A percentile compares a stretch with the other conserved stretches of the same genome.
phyloP scores from a whole-genome alignment of 1,139 yeast genomes.

The Geotrichum bryndzae region DNA sequence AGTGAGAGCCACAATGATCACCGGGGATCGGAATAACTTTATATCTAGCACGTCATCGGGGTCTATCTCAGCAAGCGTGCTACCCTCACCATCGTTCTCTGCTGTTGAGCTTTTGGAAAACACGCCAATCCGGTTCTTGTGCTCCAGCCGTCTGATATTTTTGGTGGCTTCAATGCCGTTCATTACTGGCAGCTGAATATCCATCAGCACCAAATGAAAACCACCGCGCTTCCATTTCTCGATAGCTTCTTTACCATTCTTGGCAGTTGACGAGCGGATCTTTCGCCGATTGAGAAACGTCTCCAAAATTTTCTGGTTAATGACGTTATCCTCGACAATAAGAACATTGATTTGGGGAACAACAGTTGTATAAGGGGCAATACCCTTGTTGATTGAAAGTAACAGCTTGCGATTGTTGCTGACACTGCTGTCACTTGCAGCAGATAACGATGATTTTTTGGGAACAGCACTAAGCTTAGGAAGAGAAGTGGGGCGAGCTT shows the following conservation, averaged over 20 bases:
- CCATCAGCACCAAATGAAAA: conserved; percentile 87
- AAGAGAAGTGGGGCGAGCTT: not conserved
- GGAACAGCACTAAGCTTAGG: not conserved
- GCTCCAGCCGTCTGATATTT: conserved; percentile 78
- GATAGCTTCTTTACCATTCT: conserved; percentile 87
- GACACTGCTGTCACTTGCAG: not conserved
- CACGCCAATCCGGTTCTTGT: conserved; percentile 75
- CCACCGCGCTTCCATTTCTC: conserved; percentile 92
- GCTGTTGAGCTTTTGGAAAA: conserved; percentile 42
- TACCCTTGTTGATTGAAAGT: conserved; percentile 15
- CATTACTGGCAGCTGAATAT: conserved; percentile 87
- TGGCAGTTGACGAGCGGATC: conserved; percentile 79
- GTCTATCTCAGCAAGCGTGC: conserved; percentile 20
- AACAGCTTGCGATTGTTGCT: conserved; percentile 13
- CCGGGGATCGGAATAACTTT: conserved; percentile 72
- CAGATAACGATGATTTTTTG: not conserved
- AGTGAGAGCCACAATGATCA: conserved; percentile 90
- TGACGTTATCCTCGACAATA: conserved; percentile 93
- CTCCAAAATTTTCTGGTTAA: conserved; percentile 87
- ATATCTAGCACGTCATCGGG: conserved; percentile 51
- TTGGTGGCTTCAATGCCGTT: conserved; percentile 91
- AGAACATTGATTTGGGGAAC: conserved; percentile 79
- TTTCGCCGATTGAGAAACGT: conserved; percentile 85
- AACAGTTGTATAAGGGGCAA: conserved; percentile 17
- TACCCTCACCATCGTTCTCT: not conserved